Conservation (phyloP, 129 eudicot species). For the Helianthus tuberosus region DNA sequence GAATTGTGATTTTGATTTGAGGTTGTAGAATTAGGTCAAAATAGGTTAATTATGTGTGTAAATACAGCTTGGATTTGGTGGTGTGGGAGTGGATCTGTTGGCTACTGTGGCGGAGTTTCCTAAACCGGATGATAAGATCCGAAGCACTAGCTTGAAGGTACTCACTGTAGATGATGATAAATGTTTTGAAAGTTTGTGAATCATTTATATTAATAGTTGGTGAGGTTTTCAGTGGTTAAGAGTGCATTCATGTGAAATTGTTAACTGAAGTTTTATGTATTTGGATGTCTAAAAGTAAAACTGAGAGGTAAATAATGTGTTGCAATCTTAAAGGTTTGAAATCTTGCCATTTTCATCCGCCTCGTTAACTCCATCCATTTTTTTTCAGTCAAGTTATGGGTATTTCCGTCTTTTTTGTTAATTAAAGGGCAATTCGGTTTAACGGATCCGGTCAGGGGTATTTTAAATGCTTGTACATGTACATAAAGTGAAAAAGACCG, state of each 20-base stretch:
- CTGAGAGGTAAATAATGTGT: background rate
- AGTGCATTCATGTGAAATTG: background rate
- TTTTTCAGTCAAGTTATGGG: too few species aligned
- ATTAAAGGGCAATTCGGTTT: too few species aligned
- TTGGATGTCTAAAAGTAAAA: background rate
- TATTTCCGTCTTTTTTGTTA: too few species aligned
- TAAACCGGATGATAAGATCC: conserved; percentile 86
- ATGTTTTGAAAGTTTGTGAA: conserved; percentile 9
- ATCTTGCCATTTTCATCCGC: too few species aligned
- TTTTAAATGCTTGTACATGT: background rate
- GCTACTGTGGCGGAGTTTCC: conserved; percentile 80
- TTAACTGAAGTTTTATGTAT: background rate
- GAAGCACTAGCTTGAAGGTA: conserved; percentile 84
- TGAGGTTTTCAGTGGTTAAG: background rate
- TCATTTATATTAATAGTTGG: background rate
- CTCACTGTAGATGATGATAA: background rate
- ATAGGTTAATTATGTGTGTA: background rate
- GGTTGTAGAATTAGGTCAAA: background rate
- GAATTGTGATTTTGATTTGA: background rate
- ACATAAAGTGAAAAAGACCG: background rate
- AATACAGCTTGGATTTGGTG: conserved; percentile 74
- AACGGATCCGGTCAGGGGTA: too few species aligned
- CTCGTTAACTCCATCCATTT: too few species aligned
- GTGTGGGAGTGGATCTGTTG: conserved; percentile 62
- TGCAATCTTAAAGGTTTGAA: too few species aligned